Evolutionary conservation across 768 basidiomycete species (phyloP), one percentile per base, ranked within the genome.

Genomic region (Hysterangium stoloniferum): DNA sequence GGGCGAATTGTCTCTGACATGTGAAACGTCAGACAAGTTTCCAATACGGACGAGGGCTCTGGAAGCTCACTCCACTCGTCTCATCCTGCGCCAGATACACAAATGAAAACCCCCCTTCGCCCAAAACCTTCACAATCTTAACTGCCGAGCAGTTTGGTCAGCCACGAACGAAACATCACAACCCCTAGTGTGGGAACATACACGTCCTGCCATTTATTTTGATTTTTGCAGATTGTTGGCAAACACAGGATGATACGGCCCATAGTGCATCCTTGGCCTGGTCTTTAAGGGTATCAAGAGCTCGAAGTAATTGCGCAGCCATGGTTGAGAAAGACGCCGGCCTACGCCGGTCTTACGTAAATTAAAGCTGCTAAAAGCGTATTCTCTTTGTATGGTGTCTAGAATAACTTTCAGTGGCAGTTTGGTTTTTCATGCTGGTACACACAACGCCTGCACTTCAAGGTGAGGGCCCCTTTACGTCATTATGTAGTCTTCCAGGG

Each of bases 141-240:
- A 93, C 87, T 90, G 58, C 9, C 45, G 37, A 25, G 38, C 6
- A 4, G 25, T 11, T 32, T 6, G 17, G 25, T 37, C 41, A 54
- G 6, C 13, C 6, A 22, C 36, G 20, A 48, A 17, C 27, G 42
- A 31, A 6, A 36, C 8, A 1, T 8, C 33, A 33, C 32, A 17
- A 44, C 45, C 20, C 4, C 6, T 41, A 33, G 35, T n/a, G n/a
- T 20, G n/a, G 35, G 13, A 51, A 76, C 83, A 74, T 58, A 89
- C 87, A 98, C 34, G 90, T 88, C 57, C 95, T 78, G 32, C 95
- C 95, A 58, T 95, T 96, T 54, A 99, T 93, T 71, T 98, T 96
- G 53, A 97, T 75, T 53, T 82, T 90, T 13, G 91, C 84, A 37
- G 88, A 78, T 62, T 81, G 84, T 62, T 80, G 78, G 68, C 84